Percentiles rank a stretch among this genome's conserved stretches.
phyloP scores from a whole-genome alignment of 345 rosid species.

The Populus ilicifolia region DNA sequence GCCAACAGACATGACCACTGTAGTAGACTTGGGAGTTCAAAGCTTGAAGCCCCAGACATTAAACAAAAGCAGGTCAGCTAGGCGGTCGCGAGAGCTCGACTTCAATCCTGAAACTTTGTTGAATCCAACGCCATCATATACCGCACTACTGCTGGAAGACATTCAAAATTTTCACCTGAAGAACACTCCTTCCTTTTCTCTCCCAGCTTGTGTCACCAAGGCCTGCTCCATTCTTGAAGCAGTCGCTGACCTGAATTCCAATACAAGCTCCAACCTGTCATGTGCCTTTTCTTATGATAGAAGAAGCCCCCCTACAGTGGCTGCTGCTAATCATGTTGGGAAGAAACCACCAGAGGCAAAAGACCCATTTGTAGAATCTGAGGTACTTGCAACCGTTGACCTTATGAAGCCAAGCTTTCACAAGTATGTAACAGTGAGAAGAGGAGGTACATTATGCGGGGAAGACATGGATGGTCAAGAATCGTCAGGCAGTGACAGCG shows the following conservation, averaged over 20 bases:
- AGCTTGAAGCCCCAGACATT: constrained; percentile 43
- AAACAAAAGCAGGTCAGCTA: constrained; percentile 68
- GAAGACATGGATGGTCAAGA: constrained; percentile 74
- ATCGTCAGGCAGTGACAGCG: constrained; percentile 91
- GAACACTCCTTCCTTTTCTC: constrained; percentile 33
- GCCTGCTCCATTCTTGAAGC: constrained; percentile 78
- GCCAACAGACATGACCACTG: constrained; percentile 7
- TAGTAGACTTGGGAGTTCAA: constrained; percentile 21
- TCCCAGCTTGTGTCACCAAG: constrained; percentile 69
- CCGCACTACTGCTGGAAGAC: constrained; percentile 71
- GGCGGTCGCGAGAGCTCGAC: constrained; percentile 69
- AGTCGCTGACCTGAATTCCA: constrained; percentile 78
- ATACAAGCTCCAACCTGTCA: constrained; percentile 47
- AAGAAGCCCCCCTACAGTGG: constrained; percentile 11
- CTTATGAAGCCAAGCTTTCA: constrained; percentile 79
- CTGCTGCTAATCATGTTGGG: constrained; percentile 13
- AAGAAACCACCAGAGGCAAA: constrained; percentile 36
- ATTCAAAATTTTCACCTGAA: constrained; percentile 90
- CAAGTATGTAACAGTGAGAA: constrained; percentile 75
- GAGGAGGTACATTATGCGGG: constrained; percentile 41
- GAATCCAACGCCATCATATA: constrained; percentile 54
- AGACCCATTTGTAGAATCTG: constrained; percentile 68
- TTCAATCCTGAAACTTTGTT: constrained; percentile 51
- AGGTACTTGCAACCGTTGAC: constrained; percentile 47
- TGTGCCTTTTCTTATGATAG: constrained; percentile 30